These are phyloP conservation scores for Huntiella abstrusa DNA, from an alignment of 2,329 filamentous ascomycete species.

Conservation along the genomic window DNA sequence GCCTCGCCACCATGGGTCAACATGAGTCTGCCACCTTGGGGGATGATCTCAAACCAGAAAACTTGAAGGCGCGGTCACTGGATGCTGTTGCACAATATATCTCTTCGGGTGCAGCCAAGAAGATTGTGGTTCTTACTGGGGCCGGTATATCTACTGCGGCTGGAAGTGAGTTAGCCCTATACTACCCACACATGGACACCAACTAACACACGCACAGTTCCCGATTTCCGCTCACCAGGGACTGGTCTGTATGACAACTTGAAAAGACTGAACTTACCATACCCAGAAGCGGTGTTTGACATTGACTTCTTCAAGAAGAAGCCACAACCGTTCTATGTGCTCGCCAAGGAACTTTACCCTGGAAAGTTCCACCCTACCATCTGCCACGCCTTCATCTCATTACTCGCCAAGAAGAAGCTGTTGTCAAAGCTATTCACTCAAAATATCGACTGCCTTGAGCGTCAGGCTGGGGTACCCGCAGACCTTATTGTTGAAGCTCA, in stretches of 20 bases:
- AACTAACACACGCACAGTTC: slow-evolving; percentile 37
- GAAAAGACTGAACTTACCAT: slow-evolving; percentile 63
- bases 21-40: slow-evolving; percentile 48
- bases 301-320: slow-evolving; percentile 73
- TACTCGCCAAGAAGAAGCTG: slow-evolving; percentile 62
- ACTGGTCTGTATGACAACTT: slow-evolving; percentile 92
- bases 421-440: slow-evolving; percentile 84
- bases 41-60: slow-evolving; percentile 44
- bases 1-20: slow-evolving; percentile 50
- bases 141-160: slow-evolving; percentile 69
- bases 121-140: slow-evolving; percentile 76
- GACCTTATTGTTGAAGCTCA: slow-evolving; percentile 84
- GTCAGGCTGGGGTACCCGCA: slow-evolving; percentile 62
- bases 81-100: slow-evolving; percentile 67
- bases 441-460: slow-evolving; percentile 92
- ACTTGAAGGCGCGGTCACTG: slow-evolving; percentile 49
- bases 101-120: slow-evolving; percentile 43
- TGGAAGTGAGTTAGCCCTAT: slow-evolving; percentile 29
- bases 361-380: slow-evolving; percentile 77
- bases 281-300: slow-evolving; percentile 87
- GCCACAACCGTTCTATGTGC: slow-evolving; percentile 76
- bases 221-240: slow-evolving; percentile 83
- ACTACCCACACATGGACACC: not conserved
- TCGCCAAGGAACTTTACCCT: slow-evolving; percentile 83
- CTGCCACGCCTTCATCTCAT: slow-evolving; percentile 70